Conservation (phyloP, 164 flowering plant species). For the Dillenia suffruticosa region DNA sequence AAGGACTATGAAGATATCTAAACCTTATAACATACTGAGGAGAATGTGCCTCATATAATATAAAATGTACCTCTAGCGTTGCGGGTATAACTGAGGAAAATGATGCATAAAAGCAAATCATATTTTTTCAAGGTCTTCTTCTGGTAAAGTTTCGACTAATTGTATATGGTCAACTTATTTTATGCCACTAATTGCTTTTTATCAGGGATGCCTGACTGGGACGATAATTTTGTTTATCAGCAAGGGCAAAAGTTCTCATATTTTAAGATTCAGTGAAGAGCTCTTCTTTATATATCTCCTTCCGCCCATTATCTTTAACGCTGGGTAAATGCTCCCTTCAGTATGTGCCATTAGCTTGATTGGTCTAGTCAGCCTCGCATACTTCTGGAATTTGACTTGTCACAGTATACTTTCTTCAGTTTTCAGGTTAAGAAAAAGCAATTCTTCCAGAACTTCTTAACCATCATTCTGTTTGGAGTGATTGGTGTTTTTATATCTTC, state of each 20-base stretch:
- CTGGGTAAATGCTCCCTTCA: constrained; percentile 49
- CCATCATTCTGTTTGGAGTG: constrained; percentile 84
- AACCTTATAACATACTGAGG: too few species aligned
- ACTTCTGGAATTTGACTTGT: background rate
- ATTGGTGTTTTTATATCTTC: constrained; percentile 77
- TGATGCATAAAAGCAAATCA: too few species aligned
- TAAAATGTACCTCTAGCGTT: too few species aligned
- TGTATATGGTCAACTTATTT: too few species aligned
- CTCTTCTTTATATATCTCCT: constrained; percentile 90
- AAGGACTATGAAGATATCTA: too few species aligned
- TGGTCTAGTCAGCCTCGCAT: background rate
- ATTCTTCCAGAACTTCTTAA: constrained; percentile 80
- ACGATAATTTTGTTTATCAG: constrained; percentile 46
- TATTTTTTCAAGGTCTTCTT: too few species aligned
- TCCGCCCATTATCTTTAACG: constrained; percentile 96
- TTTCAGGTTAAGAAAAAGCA: constrained; percentile 98
- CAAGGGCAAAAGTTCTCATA: constrained; percentile 74
- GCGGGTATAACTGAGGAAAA: too few species aligned
- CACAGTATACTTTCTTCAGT: constrained; percentile 25
- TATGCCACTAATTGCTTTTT: background rate
- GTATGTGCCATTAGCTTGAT: background rate
- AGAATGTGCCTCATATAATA: too few species aligned
- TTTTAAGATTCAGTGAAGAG: constrained; percentile 67
- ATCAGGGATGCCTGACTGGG: constrained; percentile 62
- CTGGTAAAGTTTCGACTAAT: too few species aligned